Base-by-base conservation (phyloP, 2,329 filamentous ascomycete genomes). In the Xylaria digitata region DNA sequence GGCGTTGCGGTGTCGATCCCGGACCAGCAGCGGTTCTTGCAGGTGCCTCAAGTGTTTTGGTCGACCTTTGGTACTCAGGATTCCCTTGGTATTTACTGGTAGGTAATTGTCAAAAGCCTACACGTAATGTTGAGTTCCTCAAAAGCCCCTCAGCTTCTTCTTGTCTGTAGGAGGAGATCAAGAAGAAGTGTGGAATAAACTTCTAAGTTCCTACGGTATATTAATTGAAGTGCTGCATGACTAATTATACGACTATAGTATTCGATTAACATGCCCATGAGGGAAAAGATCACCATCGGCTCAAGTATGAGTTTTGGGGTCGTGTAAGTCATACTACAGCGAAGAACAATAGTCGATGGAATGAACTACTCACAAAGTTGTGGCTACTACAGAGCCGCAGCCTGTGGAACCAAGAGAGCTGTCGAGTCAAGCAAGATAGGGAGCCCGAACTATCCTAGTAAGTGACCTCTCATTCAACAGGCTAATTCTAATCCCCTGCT, bases 241-340 rank as follows among this genome's bases (percentile, higher is more conserved):
- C 49, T 64, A 26, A 64, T 54, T 11, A 48, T 17, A 40, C 3
- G 8, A 45, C 32, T n/a, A 48, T n/a, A 65, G 55, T 40, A 54
- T 34, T 6, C 43, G 6, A 15, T 48, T 3, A 50, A 53, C 15
- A 63, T 58, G 37, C 42, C 63, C n/a, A 45, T 15, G n/a, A 54
- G 55, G 19, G 61, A 67, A 19, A 72, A 68, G 49, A 45, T 68
- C 13, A 19, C 57, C 8, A 43, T 68, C 13, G 61, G 52, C 11
- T 19, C 26, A 17, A 70, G 71, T 66, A 48, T 71, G 45, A 71
- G 71, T 30, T 32, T 72, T 4, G 69, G 71, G 1, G 17, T 71
- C 6, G 61, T 71, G 72, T 73, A 61, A 68, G 70, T 65, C 2
- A n/a, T 34, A 40, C 8, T 58, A 6, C 55, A 34, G 9, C 17